Percentiles rank a stretch among this genome's conserved stretches.
These are phyloP conservation scores for Colletotrichum camelliae DNA, from an alignment of 2,329 filamentous ascomycete genomes.

Conservation along the genomic window DNA sequence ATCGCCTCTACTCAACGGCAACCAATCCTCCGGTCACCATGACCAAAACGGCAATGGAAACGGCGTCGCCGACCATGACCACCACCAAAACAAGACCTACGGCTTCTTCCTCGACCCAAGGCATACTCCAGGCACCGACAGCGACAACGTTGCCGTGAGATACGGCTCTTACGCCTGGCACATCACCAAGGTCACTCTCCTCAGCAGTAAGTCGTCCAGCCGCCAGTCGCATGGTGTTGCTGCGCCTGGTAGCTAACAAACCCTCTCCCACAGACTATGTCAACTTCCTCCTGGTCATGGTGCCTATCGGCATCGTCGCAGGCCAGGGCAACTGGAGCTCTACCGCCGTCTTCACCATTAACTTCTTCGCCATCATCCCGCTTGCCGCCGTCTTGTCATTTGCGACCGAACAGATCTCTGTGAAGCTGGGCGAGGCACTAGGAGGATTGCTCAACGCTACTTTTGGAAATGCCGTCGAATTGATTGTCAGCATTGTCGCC, in stretches of 20 bases:
- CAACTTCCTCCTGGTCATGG: slow-evolving; percentile 76
- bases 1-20: slow-evolving; percentile 48
- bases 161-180: slow-evolving; percentile 58
- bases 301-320: slow-evolving; percentile 74
- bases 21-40: slow-evolving; percentile 24
- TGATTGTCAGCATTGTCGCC: slow-evolving; percentile 91
- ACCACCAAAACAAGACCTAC: slow-evolving; percentile 29
- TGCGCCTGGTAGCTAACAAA: not conserved
- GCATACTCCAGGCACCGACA: slow-evolving; percentile 58
- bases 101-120: slow-evolving; percentile 55
- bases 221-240: not conserved
- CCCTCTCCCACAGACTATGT: slow-evolving; percentile 52
- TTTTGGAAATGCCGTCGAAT: slow-evolving; percentile 80
- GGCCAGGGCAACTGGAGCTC: slow-evolving; percentile 68
- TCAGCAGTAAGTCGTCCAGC: slow-evolving; percentile 57
- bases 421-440: slow-evolving; percentile 74
- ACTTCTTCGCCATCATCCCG: slow-evolving; percentile 82
- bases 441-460: slow-evolving; percentile 79
- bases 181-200: slow-evolving; percentile 60
- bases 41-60: slow-evolving; percentile 10
- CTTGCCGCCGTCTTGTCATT: slow-evolving; percentile 77
- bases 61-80: slow-evolving; percentile 18
- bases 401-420: slow-evolving; percentile 78
- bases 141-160: slow-evolving; percentile 49
- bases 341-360: slow-evolving; percentile 74